Percentiles rank a stretch among this genome's conserved stretches.
These are phyloP conservation scores for Collariella sp. DNA, from an alignment of 495 filamentous ascomycete species.

Conservation along the genomic window DNA sequence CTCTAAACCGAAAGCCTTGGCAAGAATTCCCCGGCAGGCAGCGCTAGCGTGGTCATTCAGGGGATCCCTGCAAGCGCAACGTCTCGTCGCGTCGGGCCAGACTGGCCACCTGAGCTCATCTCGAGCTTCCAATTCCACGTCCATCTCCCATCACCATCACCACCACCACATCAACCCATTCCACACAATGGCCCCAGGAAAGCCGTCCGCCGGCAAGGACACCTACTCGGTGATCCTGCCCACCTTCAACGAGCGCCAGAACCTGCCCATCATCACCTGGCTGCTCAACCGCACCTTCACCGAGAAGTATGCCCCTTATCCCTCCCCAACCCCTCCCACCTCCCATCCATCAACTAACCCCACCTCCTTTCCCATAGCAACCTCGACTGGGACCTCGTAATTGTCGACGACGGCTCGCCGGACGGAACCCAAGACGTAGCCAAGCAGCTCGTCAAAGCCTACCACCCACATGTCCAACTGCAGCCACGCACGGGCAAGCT, in stretches of 20 bases:
- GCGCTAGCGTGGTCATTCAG: neutral
- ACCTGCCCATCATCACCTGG: conserved; percentile 93
- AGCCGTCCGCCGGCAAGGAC: conserved; percentile 37
- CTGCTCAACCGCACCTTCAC: conserved; percentile 85
- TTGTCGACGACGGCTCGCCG: conserved; percentile 95
- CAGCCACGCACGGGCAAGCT: conserved; percentile 88
- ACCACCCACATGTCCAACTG: conserved; percentile 68
- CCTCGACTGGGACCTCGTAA: conserved; percentile 94
- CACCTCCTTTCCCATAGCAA: conserved; percentile 43
- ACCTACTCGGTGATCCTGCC: conserved; percentile 96
- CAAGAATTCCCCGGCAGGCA: neutral
- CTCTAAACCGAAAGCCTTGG: too few species aligned
- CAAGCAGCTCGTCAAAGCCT: conserved; percentile 78
- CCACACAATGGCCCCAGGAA: conserved; percentile 19
- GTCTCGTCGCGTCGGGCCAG: conserved; percentile 1
- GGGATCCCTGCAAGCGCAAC: neutral
- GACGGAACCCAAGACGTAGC: conserved; percentile 90
- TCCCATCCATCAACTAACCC: neutral
- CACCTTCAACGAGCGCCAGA: conserved; percentile 95
- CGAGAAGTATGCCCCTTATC: conserved; percentile 52
- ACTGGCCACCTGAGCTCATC: neutral
- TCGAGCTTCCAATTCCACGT: neutral
- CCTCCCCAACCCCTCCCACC: neutral
- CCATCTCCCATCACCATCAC: neutral
- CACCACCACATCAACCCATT: neutral